Conservation (phyloP, 805 yeast genomes). For the Wickerhamiella siamensis region DNA sequence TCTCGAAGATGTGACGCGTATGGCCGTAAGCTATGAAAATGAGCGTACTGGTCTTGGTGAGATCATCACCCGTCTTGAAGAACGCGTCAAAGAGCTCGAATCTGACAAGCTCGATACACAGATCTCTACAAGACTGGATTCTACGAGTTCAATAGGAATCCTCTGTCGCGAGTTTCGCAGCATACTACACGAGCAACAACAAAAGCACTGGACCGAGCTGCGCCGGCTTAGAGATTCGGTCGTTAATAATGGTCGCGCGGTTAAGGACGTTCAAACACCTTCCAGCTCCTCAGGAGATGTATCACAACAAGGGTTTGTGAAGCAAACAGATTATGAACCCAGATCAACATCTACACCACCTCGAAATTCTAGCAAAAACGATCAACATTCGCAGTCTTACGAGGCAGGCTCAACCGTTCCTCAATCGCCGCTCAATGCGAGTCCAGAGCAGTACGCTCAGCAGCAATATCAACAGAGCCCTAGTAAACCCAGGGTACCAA, state of each 20-base stretch:
- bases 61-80: slow-evolving; percentile 17
- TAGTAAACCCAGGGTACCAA: background rate
- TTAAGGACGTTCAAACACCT: too few species aligned
- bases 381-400: too few species aligned
- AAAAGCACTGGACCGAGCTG: background rate
- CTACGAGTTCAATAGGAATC: background rate
- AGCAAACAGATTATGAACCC: too few species aligned
- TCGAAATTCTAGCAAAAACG: too few species aligned
- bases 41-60: slow-evolving; percentile 15
- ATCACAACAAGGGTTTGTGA: too few species aligned
- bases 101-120: slow-evolving; percentile 13
- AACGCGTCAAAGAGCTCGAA: slow-evolving; percentile 17
- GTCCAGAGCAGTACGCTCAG: too few species aligned
- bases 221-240: background rate
- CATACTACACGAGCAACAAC: slow-evolving; percentile 1
- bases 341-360: too few species aligned
- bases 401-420: too few species aligned
- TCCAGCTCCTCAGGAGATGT: too few species aligned
- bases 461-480: too few species aligned
- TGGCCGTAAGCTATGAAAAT: slow-evolving; percentile 25
- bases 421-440: too few species aligned
- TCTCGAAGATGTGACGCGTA: slow-evolving; percentile 26
- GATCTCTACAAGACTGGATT: slow-evolving; percentile 4
- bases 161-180: slow-evolving; percentile 2
- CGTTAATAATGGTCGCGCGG: too few species aligned